Base-by-base conservation (phyloP, 2,329 filamentous ascomycete species). In the Botrytis paeoniae region DNA sequence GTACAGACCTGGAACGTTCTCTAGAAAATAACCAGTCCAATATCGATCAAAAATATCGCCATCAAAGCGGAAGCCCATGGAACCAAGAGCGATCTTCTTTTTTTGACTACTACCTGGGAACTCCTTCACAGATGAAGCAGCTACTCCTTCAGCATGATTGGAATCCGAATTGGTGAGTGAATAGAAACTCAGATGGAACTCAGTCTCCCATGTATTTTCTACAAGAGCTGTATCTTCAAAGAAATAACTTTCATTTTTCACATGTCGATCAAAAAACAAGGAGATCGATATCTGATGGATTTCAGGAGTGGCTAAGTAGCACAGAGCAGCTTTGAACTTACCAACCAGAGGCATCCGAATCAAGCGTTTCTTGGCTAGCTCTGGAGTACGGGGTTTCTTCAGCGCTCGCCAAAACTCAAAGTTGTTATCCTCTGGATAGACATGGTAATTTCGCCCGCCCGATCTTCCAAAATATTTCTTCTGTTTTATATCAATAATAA, bases 401-500 rank as follows among this genome's bases (percentile, higher is more conserved):
- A 45, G 43, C 3, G 9, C 2, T 9, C 0, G 6, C 43, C 43
- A 45, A 7, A 45, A 4, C 18, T 9, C 18, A 22, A 1, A 8
- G 7, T 45, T 22, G 1, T 9, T 9, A 3, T 22, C 0, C 2
- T 2, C 2, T 22, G 43, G 7, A 22, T 9, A 45, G 2, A 9
- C 5, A 22, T 0, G 0, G 43, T 9, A 9, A 25, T 10, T 0
- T 48, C 9, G 45, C 22, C 0, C 45, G 5, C 25, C 22, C 45
- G 0, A 0, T 51, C 10, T n/a, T 1, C 22, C 22, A 6, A n/a
- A 1, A 51, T 3, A 1, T 12, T 51, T 51, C 10, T 10, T 14
- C 3, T 14, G 1, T 12, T 12, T 10, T 25, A 1, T n/a, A 51
- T 51, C 45, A 51, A 51, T 0, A 51, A 51, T 9, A 25, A 25